Evolutionary conservation across 352 stramenopile species (phyloP).

Genomic region (Pythium oligandrum): DNA sequence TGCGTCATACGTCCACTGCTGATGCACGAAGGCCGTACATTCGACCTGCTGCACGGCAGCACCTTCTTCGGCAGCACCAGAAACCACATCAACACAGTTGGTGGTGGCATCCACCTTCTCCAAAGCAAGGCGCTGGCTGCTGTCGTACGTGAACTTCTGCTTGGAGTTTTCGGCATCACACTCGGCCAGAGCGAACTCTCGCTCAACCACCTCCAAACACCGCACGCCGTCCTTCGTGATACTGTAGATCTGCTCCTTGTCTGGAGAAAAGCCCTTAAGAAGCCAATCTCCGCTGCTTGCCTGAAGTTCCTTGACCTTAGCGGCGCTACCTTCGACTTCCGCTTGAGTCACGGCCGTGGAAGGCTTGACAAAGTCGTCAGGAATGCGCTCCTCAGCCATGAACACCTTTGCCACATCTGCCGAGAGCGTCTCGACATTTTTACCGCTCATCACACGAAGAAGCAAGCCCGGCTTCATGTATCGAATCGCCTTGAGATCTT

Average conservation of each 20-base stretch:
- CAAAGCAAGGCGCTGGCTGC: constrained; percentile 1
- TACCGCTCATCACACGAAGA: constrained; percentile 1
- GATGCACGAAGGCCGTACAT: background rate
- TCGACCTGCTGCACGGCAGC: background rate
- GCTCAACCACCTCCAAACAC: constrained; percentile 10
- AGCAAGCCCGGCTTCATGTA: constrained; percentile 1
- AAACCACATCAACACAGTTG: constrained; percentile 12
- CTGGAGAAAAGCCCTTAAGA: background rate
- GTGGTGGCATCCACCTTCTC: background rate
- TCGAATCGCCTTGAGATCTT: constrained; percentile 2
- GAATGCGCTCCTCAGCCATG: constrained; percentile 9
- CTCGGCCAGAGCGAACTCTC: background rate
- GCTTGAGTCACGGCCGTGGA: background rate
- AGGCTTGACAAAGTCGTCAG: constrained; percentile 7
- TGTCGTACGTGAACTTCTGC: constrained; percentile 15
- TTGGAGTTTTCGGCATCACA: constrained; percentile 5
- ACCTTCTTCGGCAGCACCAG: constrained; percentile 2
- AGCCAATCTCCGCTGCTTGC: background rate
- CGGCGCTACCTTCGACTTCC: background rate
- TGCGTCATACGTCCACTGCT: background rate
- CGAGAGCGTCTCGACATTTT: background rate
- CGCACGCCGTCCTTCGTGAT: background rate
- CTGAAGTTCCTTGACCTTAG: background rate
- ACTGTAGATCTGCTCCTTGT: constrained; percentile 4
- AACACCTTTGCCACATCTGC: background rate